Evolutionary conservation across 2,329 filamentous ascomycete species (phyloP).

Genomic region (Paraconiothyrium brasiliense): DNA sequence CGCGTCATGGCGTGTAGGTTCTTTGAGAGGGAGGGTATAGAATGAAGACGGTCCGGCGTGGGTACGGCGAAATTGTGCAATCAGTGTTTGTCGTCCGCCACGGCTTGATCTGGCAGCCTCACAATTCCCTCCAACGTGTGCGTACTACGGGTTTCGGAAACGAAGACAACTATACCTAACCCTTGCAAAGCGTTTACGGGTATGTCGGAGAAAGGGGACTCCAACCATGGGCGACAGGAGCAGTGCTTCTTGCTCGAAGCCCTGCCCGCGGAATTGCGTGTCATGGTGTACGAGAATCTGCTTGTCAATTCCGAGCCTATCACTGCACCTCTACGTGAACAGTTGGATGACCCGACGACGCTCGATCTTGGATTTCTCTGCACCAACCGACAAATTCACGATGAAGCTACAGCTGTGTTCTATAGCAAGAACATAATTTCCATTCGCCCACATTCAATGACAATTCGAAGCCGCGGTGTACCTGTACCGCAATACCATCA

Average conservation of each 20-base stretch:
- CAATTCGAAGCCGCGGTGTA: slow-evolving; percentile 34
- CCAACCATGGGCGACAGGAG: background rate
- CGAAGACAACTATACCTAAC: background rate
- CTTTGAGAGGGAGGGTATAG: background rate
- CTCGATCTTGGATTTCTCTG: slow-evolving; percentile 49
- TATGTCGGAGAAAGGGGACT: background rate
- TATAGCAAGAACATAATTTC: slow-evolving; percentile 54
- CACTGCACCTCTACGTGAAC: slow-evolving; percentile 27
- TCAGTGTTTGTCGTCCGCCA: background rate
- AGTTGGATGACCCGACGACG: slow-evolving; percentile 37
- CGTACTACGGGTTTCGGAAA: background rate
- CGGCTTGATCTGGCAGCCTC: background rate
- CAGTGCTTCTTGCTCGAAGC: slow-evolving; percentile 32
- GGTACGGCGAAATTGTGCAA: background rate
- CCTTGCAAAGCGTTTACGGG: background rate
- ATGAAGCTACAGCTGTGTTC: slow-evolving; percentile 53
- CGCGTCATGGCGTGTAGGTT: background rate
- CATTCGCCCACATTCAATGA: slow-evolving; percentile 19
- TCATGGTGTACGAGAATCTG: slow-evolving; percentile 42
- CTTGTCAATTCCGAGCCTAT: slow-evolving; percentile 32
- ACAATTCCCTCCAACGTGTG: background rate
- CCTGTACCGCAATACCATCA: slow-evolving; percentile 32
- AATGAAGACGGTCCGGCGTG: background rate
- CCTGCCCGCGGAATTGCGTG: slow-evolving; percentile 43
- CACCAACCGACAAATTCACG: slow-evolving; percentile 51